These are phyloP conservation scores for Epithele typhae DNA, from an alignment of 768 basidiomycete species.

Conservation along the genomic window DNA sequence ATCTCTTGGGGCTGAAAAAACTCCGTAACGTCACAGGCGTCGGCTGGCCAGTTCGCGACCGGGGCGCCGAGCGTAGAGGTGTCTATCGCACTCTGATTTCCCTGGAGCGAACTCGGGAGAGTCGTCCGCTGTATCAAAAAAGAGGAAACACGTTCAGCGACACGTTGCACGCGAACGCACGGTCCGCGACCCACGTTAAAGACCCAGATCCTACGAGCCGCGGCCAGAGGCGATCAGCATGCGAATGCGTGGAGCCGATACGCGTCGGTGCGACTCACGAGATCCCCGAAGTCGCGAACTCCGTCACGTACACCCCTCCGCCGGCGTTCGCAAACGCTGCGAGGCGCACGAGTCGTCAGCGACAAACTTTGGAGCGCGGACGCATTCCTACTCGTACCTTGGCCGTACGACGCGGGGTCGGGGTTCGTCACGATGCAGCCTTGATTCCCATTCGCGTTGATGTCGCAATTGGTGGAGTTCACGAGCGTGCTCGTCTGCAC, in stretches of 20 bases:
- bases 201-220: conserved; percentile 54
- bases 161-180: conserved; percentile 5
- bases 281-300: conserved; percentile 61
- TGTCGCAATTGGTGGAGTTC: conserved; percentile 57
- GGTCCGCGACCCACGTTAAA: conserved; percentile 38
- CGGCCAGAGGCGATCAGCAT: background rate
- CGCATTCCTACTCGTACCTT: conserved; percentile 15
- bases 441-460: conserved; percentile 47
- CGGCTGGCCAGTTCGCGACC: conserved; percentile 60
- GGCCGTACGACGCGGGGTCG: conserved; percentile 54
- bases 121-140: conserved; percentile 36
- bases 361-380: no score
- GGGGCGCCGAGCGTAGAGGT: conserved; percentile 61
- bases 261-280: conserved; percentile 39
- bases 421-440: conserved; percentile 65
- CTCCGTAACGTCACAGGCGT: conserved; percentile 45
- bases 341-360: background rate
- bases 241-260: background rate
- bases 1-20: conserved; percentile 63
- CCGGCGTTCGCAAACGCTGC: conserved; percentile 54
- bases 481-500: conserved; percentile 48
- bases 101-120: conserved; percentile 45
- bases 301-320: conserved; percentile 75
- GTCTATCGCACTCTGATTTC: conserved; percentile 47
- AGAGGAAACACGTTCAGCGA: no score